These are phyloP conservation scores for Plenodomus lindquistii DNA, from an alignment of 2,329 filamentous ascomycete genomes.

Conservation along the genomic window DNA sequence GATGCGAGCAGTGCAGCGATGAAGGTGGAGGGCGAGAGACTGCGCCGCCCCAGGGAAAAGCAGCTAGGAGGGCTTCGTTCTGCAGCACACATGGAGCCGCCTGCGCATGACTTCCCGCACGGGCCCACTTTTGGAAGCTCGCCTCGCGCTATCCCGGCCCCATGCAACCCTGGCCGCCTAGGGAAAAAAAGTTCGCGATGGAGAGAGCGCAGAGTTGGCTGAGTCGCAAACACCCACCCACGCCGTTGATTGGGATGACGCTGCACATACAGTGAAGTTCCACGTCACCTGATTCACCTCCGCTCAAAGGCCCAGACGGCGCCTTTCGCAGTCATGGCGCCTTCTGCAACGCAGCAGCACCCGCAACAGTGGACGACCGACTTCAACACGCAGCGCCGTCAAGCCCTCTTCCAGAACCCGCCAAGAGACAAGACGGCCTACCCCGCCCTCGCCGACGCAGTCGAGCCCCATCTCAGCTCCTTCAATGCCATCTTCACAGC, in stretches of 20 bases:
- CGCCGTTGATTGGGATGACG: too few species aligned
- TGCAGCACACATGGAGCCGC: conserved; percentile 25
- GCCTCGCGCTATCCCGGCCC: neutral
- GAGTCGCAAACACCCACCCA: too few species aligned
- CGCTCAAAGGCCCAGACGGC: too few species aligned
- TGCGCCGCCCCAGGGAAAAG: conserved; percentile 36
- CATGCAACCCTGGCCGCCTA: neutral
- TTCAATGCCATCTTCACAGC: conserved; percentile 88
- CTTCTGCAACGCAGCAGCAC: conserved; percentile 43
- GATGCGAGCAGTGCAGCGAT: conserved; percentile 16
- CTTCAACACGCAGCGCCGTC: conserved; percentile 82
- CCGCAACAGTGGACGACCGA: conserved; percentile 73
- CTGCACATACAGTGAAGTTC: too few species aligned
- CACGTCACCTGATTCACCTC: too few species aligned
- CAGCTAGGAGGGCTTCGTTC: conserved; percentile 22
- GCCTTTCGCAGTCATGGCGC: conserved; percentile 31
- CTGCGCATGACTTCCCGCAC: conserved; percentile 21
- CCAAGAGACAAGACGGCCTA: conserved; percentile 87
- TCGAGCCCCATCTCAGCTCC: conserved; percentile 89
- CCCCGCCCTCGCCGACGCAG: conserved; percentile 80
- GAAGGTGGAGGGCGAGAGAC: conserved; percentile 29
- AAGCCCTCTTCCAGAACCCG: conserved; percentile 86
- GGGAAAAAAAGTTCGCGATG: conserved; percentile 15
- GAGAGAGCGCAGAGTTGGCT: conserved; percentile 1
- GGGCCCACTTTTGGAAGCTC: conserved; percentile 10